phyloP scores from a whole-genome alignment of 768 basidiomycete genomes.

The Amanita molliuscula region DNA sequence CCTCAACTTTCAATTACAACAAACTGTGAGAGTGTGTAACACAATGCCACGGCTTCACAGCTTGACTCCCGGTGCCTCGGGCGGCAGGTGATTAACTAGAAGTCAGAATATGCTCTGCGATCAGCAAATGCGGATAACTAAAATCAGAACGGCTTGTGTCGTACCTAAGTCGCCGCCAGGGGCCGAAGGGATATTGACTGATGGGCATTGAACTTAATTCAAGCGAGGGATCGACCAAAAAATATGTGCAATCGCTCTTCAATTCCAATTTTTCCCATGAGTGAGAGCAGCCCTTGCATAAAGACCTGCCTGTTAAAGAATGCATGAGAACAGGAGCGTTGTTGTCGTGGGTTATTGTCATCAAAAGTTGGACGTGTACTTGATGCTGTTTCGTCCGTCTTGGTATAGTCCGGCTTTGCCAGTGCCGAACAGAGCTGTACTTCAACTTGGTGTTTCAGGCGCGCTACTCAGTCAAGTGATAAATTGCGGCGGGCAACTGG shows the following conservation, averaged over 20 bases:
- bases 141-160: not conserved
- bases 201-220: not conserved
- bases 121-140: not conserved
- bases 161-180: not conserved
- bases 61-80: not conserved
- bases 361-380: not conserved
- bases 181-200: not conserved
- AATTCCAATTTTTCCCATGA: not conserved
- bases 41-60: not conserved
- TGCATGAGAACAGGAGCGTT: not conserved
- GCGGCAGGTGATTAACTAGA: not conserved
- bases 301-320: not conserved
- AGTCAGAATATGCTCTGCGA: not conserved
- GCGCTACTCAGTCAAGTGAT: not conserved
- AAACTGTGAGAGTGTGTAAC: not conserved
- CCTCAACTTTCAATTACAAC: not conserved
- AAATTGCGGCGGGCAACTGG: not conserved
- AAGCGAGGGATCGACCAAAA: not conserved
- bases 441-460: slow-evolving; percentile 1
- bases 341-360: not conserved
- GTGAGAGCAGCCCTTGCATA: not conserved
- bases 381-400: not conserved
- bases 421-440: not conserved
- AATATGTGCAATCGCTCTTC: not conserved
- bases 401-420: not conserved